Evolutionary conservation across 306 rosid species (phyloP).

Genomic region (Ochetophila trinervis): DNA sequence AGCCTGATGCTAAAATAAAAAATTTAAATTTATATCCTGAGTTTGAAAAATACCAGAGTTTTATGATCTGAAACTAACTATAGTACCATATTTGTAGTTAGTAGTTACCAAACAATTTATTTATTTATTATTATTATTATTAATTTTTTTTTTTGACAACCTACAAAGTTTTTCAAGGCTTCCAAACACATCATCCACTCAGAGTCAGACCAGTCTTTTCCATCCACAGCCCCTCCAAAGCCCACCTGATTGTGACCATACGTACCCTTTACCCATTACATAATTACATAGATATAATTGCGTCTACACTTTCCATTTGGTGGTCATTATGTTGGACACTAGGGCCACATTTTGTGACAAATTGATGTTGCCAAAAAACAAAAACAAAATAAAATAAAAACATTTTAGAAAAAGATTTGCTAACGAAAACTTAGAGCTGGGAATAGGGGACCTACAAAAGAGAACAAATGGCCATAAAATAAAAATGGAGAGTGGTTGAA

Average conservation of each 20-base stretch:
- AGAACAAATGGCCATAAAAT: background rate
- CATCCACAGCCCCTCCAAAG: background rate
- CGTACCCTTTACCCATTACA: slow-evolving; percentile 17
- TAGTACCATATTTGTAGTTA: no score
- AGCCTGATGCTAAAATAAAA: no score
- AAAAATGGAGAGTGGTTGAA: slow-evolving; percentile 13
- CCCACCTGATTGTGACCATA: slow-evolving; percentile 15
- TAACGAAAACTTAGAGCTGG: slow-evolving; percentile 24
- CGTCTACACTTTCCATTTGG: slow-evolving; percentile 6
- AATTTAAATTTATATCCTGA: no score
- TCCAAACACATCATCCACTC: background rate
- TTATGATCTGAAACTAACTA: no score
- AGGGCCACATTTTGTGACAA: slow-evolving; percentile 20
- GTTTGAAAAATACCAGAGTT: no score
- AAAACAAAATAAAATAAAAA: background rate
- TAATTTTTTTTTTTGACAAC: no score
- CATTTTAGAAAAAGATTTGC: slow-evolving; percentile 25
- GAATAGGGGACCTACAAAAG: slow-evolving; percentile 17
- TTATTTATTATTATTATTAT: no score
- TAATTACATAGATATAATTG: background rate
- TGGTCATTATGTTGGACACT: slow-evolving; percentile 17
- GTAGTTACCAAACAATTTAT: no score
- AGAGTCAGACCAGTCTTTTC: slow-evolving; percentile 10
- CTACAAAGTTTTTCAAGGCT: no score
- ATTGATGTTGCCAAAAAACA: slow-evolving; percentile 1